Conservation (phyloP, 1,284 basidiomycete species). For the Apiotrichum porosum region DNA sequence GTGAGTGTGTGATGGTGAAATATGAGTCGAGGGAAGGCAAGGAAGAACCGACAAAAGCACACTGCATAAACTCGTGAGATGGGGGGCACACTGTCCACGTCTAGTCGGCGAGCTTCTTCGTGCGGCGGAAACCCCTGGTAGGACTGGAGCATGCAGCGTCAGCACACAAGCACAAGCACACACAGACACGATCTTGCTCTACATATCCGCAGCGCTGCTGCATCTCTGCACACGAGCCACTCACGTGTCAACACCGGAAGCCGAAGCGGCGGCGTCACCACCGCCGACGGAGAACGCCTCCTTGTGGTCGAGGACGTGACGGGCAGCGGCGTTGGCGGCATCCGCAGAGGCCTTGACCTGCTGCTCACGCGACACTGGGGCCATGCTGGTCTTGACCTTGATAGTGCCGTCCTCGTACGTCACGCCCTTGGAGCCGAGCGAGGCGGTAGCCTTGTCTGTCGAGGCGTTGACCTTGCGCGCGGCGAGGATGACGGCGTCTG, state of each 20-base stretch:
- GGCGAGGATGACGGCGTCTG: conserved; percentile 21
- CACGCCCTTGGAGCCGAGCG: conserved; percentile 20
- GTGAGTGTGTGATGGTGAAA: no score
- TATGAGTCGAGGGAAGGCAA: no score
- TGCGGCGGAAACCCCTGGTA: conserved; percentile 11
- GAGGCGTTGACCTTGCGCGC: conserved; percentile 7
- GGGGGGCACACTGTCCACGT: no score
- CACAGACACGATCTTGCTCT: background rate
- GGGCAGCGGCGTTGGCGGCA: background rate
- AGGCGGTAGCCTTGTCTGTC: conserved; percentile 7
- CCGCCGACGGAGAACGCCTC: background rate
- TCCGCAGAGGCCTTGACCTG: conserved; percentile 20
- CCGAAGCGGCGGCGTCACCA: no score
- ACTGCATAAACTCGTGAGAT: conserved; percentile 1
- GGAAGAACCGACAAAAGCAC: no score
- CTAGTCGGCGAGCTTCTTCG: conserved; percentile 20
- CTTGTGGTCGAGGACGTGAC: background rate
- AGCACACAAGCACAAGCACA: no score
- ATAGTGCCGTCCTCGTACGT: conserved; percentile 24
- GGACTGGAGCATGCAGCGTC: background rate
- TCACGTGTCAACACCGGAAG: conserved; percentile 5
- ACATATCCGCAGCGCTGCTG: background rate
- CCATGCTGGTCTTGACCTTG: conserved; percentile 27
- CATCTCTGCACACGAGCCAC: background rate
- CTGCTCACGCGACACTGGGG: conserved; percentile 28